These are phyloP conservation scores for Sporisorium scitamineum DNA, from an alignment of 1,284 basidiomycete species.

Conservation along the genomic window DNA sequence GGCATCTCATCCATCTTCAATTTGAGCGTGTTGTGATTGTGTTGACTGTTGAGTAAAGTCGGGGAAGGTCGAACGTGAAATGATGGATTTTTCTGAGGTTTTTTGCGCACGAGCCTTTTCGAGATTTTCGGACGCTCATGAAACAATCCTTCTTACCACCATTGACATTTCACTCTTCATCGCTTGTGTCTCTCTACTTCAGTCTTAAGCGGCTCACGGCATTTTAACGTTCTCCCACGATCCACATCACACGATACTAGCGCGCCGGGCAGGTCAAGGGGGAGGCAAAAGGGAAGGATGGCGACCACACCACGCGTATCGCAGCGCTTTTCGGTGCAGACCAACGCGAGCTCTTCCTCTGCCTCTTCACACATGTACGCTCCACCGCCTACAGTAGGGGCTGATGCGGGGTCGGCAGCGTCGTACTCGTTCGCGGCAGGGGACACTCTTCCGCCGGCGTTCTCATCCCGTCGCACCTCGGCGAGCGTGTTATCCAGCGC, in stretches of 20 bases:
- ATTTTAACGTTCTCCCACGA: no score
- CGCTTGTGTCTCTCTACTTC: no score
- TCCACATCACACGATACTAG: background rate
- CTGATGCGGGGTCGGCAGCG: slow-evolving; percentile 8
- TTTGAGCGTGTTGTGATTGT: background rate
- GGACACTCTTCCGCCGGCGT: slow-evolving; percentile 20
- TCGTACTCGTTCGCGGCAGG: slow-evolving; percentile 23
- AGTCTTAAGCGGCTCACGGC: background rate
- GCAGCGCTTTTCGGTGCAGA: slow-evolving; percentile 44
- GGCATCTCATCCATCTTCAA: background rate
- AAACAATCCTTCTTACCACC: background rate
- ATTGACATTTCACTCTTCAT: background rate
- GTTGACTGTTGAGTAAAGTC: background rate
- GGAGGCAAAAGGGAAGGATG: slow-evolving; percentile 19
- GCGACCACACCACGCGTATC: slow-evolving; percentile 29
- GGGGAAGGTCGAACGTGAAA: background rate
- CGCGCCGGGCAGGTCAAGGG: no score
- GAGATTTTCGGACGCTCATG: background rate
- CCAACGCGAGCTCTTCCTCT: slow-evolving; percentile 20
- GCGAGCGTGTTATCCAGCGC: slow-evolving; percentile 6
- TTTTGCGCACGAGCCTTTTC: slow-evolving; percentile 34
- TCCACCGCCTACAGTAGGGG: background rate
- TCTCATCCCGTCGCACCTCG: slow-evolving; percentile 31
- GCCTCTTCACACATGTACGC: slow-evolving; percentile 8
- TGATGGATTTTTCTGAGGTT: background rate